Conservation (phyloP, 2,329 filamentous ascomycete species). For the Exutisphaerella laricina region DNA sequence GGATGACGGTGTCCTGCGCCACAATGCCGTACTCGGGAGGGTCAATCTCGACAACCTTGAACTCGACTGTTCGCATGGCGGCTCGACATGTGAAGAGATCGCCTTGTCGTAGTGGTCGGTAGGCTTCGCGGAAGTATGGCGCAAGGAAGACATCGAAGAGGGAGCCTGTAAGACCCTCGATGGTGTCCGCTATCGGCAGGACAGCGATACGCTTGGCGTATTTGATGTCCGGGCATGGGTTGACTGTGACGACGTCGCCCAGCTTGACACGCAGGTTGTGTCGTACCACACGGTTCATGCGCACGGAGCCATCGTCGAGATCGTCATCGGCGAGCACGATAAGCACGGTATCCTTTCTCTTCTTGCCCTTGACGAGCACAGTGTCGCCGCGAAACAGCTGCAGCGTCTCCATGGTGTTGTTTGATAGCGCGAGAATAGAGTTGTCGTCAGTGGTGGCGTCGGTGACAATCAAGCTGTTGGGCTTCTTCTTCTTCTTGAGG, state of each 20-base stretch:
- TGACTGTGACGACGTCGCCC: constrained; percentile 93
- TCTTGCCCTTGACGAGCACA: constrained; percentile 97
- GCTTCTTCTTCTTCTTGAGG: constrained; percentile 99
- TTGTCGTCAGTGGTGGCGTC: constrained; percentile 99
- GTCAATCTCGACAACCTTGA: constrained; percentile 99
- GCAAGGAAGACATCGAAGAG: constrained; percentile 99
- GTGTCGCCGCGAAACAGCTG: constrained; percentile 99
- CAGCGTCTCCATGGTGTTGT: constrained; percentile 97
- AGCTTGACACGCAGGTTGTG: constrained; percentile 99
- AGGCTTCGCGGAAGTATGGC: constrained; percentile 98
- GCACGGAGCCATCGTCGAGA: constrained; percentile 91
- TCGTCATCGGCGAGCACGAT: constrained; percentile 98
- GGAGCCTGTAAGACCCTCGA: constrained; percentile 95
- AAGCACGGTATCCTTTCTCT: constrained; percentile 97
- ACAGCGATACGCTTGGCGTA: constrained; percentile 99
- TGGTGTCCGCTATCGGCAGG: constrained; percentile 93
- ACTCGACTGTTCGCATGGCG: constrained; percentile 98
- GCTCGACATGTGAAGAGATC: constrained; percentile 96
- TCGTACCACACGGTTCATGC: constrained; percentile 97
- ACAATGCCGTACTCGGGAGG: constrained; percentile 98
- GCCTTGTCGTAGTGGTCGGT: constrained; percentile 93
- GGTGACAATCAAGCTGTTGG: constrained; percentile 96
- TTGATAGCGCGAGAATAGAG: constrained; percentile 96
- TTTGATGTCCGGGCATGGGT: constrained; percentile 99
- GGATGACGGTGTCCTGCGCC: constrained; percentile 96